Conservation (phyloP, 495 filamentous ascomycete genomes). For the Penicillium soppii region DNA sequence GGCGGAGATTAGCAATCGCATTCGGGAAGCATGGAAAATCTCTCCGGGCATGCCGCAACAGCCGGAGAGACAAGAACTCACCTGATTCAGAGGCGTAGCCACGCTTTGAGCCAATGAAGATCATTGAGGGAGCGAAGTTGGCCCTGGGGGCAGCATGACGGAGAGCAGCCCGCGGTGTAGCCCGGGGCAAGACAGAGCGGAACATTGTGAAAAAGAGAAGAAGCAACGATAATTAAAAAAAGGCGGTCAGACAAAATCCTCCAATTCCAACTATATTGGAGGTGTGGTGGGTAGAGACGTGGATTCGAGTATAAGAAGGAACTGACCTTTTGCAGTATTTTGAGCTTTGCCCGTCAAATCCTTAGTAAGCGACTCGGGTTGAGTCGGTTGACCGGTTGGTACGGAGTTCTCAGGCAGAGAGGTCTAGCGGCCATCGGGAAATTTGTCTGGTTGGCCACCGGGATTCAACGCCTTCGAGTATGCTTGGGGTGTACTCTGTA, state of each 20-base stretch:
- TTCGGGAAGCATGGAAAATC: constrained; percentile 17
- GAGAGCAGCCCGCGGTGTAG: constrained; percentile 64
- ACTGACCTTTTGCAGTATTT: constrained; percentile 32
- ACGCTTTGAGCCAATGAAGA: constrained; percentile 60
- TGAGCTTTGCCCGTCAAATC: constrained; percentile 18
- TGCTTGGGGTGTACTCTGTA: not conserved
- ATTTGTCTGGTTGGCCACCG: constrained; percentile 1
- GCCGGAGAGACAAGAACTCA: constrained; percentile 37
- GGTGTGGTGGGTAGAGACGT: constrained; percentile 23
- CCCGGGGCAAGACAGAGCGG: constrained; percentile 67
- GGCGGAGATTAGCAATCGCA: constrained; percentile 26
- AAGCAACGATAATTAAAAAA: constrained; percentile 23
- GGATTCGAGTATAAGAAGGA: constrained; percentile 30
- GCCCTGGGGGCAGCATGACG: constrained; percentile 39
- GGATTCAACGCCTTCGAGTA: not conserved
- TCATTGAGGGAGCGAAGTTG: constrained; percentile 53
- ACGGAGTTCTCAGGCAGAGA: not conserved
- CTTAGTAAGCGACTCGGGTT: constrained; percentile 28
- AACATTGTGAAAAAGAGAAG: constrained; percentile 58
- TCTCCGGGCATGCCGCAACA: constrained; percentile 1
- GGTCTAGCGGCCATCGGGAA: not conserved
- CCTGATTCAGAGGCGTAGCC: constrained; percentile 80
- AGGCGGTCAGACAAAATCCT: constrained; percentile 26
- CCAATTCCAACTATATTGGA: constrained; percentile 24
- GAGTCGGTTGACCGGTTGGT: constrained; percentile 17